Conservation (phyloP, 1,284 basidiomycete species). For the Irpex rosettiformis region DNA sequence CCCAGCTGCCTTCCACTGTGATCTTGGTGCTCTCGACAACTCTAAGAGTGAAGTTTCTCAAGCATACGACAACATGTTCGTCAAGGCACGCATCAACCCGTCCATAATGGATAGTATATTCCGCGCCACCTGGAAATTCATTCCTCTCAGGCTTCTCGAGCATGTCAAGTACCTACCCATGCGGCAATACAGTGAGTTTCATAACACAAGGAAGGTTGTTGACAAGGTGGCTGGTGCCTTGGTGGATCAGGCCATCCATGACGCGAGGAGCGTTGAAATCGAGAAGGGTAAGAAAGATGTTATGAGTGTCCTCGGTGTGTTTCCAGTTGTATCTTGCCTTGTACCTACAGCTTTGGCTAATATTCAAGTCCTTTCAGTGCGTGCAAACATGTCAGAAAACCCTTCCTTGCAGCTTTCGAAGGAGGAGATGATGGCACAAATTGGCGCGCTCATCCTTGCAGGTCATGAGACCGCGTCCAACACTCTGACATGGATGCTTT, state of each 20-base stretch:
- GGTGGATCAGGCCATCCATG: conserved; percentile 1
- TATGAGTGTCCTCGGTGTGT: conserved; percentile 25
- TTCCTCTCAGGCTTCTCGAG: conserved; percentile 22
- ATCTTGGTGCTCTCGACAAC: conserved; percentile 28
- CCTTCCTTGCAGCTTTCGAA: conserved; percentile 42
- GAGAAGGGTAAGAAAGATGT: conserved; percentile 23
- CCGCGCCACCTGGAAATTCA: conserved; percentile 11
- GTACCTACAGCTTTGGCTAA: background rate
- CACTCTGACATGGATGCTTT: conserved; percentile 36
- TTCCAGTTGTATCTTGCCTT: background rate
- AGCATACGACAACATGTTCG: conserved; percentile 27
- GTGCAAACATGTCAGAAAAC: conserved; percentile 47
- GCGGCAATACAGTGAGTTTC: conserved; percentile 24
- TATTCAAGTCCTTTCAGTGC: conserved; percentile 40
- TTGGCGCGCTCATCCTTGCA: conserved; percentile 38
- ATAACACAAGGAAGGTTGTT: conserved; percentile 20
- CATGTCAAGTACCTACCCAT: conserved; percentile 24
- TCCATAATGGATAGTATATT: background rate
- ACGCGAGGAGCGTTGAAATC: conserved; percentile 4
- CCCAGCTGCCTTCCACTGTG: conserved; percentile 23
- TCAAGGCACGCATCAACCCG: background rate
- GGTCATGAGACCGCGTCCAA: conserved; percentile 54
- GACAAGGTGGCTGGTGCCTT: conserved; percentile 9
- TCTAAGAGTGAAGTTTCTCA: conserved; percentile 21
- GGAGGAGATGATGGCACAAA: conserved; percentile 46